Base-by-base conservation (phyloP, 1,284 basidiomycete species). In the Hortiboletus rubellus region DNA sequence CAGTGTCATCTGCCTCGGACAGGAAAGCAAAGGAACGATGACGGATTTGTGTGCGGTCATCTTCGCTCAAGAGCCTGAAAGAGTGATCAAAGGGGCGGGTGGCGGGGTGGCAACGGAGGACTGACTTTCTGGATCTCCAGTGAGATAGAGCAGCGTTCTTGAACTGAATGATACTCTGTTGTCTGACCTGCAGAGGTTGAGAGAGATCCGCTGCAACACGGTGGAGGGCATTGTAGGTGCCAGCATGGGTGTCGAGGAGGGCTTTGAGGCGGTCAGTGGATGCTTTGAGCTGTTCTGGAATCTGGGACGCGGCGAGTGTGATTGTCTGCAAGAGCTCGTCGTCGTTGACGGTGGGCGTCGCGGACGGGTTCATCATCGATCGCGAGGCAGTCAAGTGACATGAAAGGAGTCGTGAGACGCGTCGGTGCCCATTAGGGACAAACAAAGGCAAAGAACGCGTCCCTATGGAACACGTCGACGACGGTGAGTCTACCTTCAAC, bases 151-250 rank as follows among this genome's bases (percentile, higher is more conserved):
- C 86, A 3, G 79, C 76, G 61, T 92, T 92, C 72, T 92, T 92
- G 73, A 92, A 88, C 65, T 92, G 90, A 55, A 92, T 90, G 61
- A 91, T 90, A 42, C 86, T 82, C 66, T 88, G 86, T 64, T 89
- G 84, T 43, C 90, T 83, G 46, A 91, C 79, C n/a, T 74, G 74
- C 31, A 89, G 68, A 17, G 87, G 83, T 17, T 86, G 70, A 2
- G 77, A 72, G 61, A 72, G 76, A 64, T 84, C 80, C 36, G 82
- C 76, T 33, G 89, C 86, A 69, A 92, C 90, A 62, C 85, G 81
- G 62, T 88, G 83, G 46, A 92, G 75, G n/a, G 80, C 79, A 66
- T 89, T 83, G 65, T 82, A 87, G 0, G 85, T 81, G 44, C 90
- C 90, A 50, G 82, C 76, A 43, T 75, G 83, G 34, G 66, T 81